phyloP scores from a whole-genome alignment of 345 rosid species.

The Salix udensis region DNA sequence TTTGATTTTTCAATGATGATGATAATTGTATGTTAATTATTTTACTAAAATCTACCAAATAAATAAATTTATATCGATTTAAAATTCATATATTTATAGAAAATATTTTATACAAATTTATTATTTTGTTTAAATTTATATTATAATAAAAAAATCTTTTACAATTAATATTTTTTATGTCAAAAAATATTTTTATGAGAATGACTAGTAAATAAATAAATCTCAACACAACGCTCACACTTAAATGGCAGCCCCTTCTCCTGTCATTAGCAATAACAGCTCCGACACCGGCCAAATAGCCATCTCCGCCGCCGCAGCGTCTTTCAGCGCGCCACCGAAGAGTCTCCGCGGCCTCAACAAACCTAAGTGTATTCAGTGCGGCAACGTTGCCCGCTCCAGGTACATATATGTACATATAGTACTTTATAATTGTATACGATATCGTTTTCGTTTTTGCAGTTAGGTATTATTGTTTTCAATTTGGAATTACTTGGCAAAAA shows the following conservation, averaged over 20 bases:
- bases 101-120: too few relatives aligned
- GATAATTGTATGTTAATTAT: too few relatives aligned
- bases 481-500: background rate
- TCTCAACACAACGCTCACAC: background rate
- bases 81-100: too few relatives aligned
- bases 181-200: too few relatives aligned
- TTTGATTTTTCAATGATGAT: too few relatives aligned
- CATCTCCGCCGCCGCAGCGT: background rate
- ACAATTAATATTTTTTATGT: too few relatives aligned
- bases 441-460: background rate
- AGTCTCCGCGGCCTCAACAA: conserved; percentile 95
- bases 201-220: too few relatives aligned
- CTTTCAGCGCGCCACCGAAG: conserved; percentile 38
- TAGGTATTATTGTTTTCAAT: background rate
- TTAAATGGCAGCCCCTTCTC: conserved; percentile 27
- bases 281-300: conserved; percentile 10
- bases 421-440: background rate
- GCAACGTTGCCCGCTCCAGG: conserved; percentile 99
- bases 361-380: conserved; percentile 94
- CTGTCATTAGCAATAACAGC: conserved; percentile 14
- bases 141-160: too few relatives aligned
- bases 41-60: too few relatives aligned
- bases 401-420: background rate
- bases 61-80: too few relatives aligned
- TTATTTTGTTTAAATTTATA: too few relatives aligned